Conservation (phyloP, 2,329 filamentous ascomycete genomes). For the Epicoccum nigrum region DNA sequence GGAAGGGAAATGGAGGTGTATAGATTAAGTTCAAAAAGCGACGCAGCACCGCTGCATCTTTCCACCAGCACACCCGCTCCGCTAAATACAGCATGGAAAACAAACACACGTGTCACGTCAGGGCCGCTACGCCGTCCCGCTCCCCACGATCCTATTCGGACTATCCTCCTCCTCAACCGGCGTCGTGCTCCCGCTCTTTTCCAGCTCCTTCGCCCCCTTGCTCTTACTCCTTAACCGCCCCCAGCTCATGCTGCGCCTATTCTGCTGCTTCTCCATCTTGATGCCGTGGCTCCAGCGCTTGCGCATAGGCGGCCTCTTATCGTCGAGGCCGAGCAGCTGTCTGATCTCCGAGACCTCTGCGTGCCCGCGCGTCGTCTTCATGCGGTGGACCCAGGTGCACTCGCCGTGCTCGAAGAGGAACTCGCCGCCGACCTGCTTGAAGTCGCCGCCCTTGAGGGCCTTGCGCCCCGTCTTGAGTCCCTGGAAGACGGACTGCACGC, state of each 20-base stretch:
- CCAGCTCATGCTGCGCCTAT: constrained; percentile 38
- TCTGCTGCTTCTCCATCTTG: constrained; percentile 29
- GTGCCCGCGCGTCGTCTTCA: constrained; percentile 80
- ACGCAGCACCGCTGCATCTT: neutral
- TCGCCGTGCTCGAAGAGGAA: constrained; percentile 76
- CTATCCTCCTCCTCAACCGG: constrained; percentile 32
- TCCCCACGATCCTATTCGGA: constrained; percentile 12
- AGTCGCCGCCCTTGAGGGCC: constrained; percentile 68
- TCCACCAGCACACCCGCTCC: no score
- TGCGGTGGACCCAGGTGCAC: constrained; percentile 81
- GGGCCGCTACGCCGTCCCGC: constrained; percentile 1
- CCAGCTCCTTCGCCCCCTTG: constrained; percentile 28
- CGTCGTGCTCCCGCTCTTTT: constrained; percentile 23
- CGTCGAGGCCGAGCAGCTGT: constrained; percentile 61
- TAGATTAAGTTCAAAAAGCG: neutral
- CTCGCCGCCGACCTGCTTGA: constrained; percentile 75
- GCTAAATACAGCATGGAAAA: constrained; percentile 1
- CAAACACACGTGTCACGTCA: neutral
- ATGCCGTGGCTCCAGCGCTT: constrained; percentile 45
- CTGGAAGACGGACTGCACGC: constrained; percentile 64
- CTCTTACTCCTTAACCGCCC: constrained; percentile 34
- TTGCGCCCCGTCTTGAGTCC: constrained; percentile 65
- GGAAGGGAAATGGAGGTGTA: no score
- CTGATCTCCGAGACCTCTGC: constrained; percentile 71
- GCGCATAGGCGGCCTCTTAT: constrained; percentile 32